These are phyloP conservation scores for Grosmannia huntii DNA, from an alignment of 2,329 filamentous ascomycete species.

Conservation along the genomic window DNA sequence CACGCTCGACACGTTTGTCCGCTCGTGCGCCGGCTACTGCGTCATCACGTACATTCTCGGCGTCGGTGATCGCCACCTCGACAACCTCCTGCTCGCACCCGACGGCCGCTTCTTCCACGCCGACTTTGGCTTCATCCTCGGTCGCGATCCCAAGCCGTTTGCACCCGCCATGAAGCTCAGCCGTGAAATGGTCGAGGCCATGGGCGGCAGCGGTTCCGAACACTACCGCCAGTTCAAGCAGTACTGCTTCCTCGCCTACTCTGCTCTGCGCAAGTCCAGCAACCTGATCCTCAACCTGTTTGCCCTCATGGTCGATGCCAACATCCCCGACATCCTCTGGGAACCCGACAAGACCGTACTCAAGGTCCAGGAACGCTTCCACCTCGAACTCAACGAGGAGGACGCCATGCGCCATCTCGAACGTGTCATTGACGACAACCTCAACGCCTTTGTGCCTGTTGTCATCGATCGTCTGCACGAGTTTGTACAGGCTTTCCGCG, in stretches of 20 bases:
- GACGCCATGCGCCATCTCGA: constrained; percentile 84
- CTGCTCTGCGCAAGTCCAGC: constrained; percentile 75
- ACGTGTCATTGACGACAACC: constrained; percentile 77
- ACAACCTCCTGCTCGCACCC: constrained; percentile 84
- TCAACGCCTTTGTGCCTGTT: constrained; percentile 80
- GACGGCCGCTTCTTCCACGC: constrained; percentile 96
- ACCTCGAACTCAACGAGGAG: constrained; percentile 81
- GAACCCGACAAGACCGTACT: constrained; percentile 88
- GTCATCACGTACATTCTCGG: constrained; percentile 97
- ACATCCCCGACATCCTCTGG: constrained; percentile 87
- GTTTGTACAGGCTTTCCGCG: constrained; percentile 80
- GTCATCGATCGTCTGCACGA: constrained; percentile 93
- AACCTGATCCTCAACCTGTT: constrained; percentile 93
- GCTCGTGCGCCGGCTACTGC: constrained; percentile 93
- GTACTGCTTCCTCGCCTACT: constrained; percentile 92
- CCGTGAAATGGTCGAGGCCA: constrained; percentile 97
- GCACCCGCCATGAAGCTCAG: constrained; percentile 94
- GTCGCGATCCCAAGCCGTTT: constrained; percentile 93
- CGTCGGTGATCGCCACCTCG: constrained; percentile 88
- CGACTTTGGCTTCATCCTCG: constrained; percentile 96
- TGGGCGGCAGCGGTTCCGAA: constrained; percentile 73
- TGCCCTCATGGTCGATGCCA: constrained; percentile 92
- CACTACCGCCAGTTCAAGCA: constrained; percentile 86
- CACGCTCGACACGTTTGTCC: constrained; percentile 79
- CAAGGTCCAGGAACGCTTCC: constrained; percentile 91